Evolutionary conservation across 768 basidiomycete species (phyloP), one percentile per base, ranked within the genome.

Genomic region (Gyrodon lividus): DNA sequence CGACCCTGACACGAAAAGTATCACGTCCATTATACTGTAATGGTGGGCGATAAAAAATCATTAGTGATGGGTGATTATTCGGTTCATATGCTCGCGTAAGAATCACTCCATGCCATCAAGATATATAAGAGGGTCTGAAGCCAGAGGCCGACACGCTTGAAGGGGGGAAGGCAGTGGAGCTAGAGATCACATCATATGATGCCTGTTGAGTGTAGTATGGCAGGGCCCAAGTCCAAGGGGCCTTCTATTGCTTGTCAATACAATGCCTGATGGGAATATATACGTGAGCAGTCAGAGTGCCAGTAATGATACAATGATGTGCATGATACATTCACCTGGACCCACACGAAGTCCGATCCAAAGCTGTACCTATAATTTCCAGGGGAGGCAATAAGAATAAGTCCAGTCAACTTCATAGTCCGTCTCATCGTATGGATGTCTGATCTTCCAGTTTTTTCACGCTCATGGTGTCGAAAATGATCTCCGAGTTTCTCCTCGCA

Each of bases 381-480:
- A 19, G 30, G 30, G 12, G 9, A 4, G 43, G 16, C 20, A 16
- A 46, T 16, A 31, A 35, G 14, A 24, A 50, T 19, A 20, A 45
- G 30, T 31, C 43, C 43, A 22, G 19, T 10, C 2, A 17, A 30
- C 37, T 17, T 46, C 26, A 2, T n/a, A 8, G 20, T 34, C 37
- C 12, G 14, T 44, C 48, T 28, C 37, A 44, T 20, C 40, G 8
- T n/a, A 56, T 46, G 7, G 49, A 48, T 9, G 46, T 35, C 13
- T 16, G 59, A 43, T 54, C 41, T 23, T 49, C 52, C 6, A 53
- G 16, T 41, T 56, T 65, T 30, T 59, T 65, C 17, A 19, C 42
- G 30, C 41, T 41, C 19, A 61, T 46, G 6, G 53, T 46, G 41
- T 65, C 61, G 28, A 63, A 63, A 10, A 56, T 28, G 23, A 65